Percentiles rank a stretch among this genome's conserved stretches.
phyloP scores from a whole-genome alignment of 1,284 basidiomycete species.

The Moesziomyces aphidis region DNA sequence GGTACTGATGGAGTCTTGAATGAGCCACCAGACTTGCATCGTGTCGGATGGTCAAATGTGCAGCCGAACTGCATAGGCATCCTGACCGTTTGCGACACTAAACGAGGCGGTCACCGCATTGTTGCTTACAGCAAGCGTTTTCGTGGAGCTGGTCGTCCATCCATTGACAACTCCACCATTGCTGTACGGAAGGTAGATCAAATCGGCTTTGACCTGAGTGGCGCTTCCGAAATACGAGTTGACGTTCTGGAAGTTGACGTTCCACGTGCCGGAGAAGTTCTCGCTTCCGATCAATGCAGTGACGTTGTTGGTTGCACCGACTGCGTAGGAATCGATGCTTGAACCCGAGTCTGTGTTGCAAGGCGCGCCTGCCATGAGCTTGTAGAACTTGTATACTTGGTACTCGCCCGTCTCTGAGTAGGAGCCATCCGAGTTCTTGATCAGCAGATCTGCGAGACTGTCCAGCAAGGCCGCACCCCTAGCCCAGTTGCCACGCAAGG shows the following conservation, averaged over 20 bases:
- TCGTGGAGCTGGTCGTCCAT: slow-evolving; percentile 8
- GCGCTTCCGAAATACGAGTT: slow-evolving; percentile 9
- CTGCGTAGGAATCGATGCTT: slow-evolving; percentile 16
- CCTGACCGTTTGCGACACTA: slow-evolving; percentile 7
- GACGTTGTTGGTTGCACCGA: slow-evolving; percentile 10
- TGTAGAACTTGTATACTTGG: slow-evolving; percentile 12
- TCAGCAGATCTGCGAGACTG: slow-evolving; percentile 12
- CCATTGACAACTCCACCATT: slow-evolving; percentile 9
- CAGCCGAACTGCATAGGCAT: slow-evolving; percentile 14
- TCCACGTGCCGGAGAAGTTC: slow-evolving; percentile 8
- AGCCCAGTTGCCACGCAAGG: slow-evolving; percentile 21
- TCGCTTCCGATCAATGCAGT: slow-evolving; percentile 12
- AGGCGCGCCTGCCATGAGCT: slow-evolving; percentile 13
- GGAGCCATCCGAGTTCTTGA: slow-evolving; percentile 17
- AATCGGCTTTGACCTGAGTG: slow-evolving; percentile 6
- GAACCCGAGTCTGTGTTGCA: slow-evolving; percentile 13
- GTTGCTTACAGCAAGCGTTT: slow-evolving; percentile 8
- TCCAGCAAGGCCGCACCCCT: slow-evolving; percentile 11
- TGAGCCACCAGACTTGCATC: no score
- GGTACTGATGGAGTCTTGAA: no score
- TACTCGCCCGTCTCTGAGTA: slow-evolving; percentile 19
- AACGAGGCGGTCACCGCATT: slow-evolving; percentile 9
- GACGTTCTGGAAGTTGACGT: slow-evolving; percentile 16
- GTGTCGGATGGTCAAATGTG: background rate
- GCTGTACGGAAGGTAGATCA: slow-evolving; percentile 12